Evolutionary conservation across 805 yeast species (phyloP).

Genomic region (Ogataea pignaliae): DNA sequence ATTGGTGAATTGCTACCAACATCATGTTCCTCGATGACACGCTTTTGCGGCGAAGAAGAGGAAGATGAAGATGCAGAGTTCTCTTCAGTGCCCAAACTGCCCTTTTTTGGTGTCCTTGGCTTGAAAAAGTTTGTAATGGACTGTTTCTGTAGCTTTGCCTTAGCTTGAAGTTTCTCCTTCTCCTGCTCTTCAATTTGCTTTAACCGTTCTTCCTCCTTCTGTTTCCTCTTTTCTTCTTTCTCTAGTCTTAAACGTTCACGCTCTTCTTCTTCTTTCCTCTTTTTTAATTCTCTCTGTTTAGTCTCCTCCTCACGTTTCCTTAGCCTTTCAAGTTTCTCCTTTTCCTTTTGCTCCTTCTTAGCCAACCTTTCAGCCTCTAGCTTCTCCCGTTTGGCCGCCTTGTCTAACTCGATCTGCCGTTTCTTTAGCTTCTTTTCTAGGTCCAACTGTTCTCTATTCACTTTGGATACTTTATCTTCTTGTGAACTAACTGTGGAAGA

Average conservation of each 20-base stretch:
- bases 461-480: slow-evolving; percentile 2
- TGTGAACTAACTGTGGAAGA: too few species aligned
- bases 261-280: slow-evolving; percentile 22
- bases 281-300: slow-evolving; percentile 25
- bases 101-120: slow-evolving; percentile 6
- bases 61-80: not conserved
- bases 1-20: not conserved
- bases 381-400: slow-evolving; percentile 22
- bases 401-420: slow-evolving; percentile 24
- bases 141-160: slow-evolving; percentile 22
- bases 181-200: slow-evolving; percentile 18
- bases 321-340: slow-evolving; percentile 22
- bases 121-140: slow-evolving; percentile 33
- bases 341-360: slow-evolving; percentile 27
- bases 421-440: slow-evolving; percentile 9
- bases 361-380: slow-evolving; percentile 21
- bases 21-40: too few species aligned
- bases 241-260: slow-evolving; percentile 26
- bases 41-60: too few species aligned
- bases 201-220: slow-evolving; percentile 11
- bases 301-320: slow-evolving; percentile 27
- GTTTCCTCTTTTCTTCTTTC: slow-evolving; percentile 17
- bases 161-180: slow-evolving; percentile 18
- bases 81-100: not conserved
- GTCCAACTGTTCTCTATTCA: slow-evolving; percentile 9